Evolutionary conservation across 805 yeast genomes (phyloP).

Genomic region (Zygosaccharomyces bisporus): DNA sequence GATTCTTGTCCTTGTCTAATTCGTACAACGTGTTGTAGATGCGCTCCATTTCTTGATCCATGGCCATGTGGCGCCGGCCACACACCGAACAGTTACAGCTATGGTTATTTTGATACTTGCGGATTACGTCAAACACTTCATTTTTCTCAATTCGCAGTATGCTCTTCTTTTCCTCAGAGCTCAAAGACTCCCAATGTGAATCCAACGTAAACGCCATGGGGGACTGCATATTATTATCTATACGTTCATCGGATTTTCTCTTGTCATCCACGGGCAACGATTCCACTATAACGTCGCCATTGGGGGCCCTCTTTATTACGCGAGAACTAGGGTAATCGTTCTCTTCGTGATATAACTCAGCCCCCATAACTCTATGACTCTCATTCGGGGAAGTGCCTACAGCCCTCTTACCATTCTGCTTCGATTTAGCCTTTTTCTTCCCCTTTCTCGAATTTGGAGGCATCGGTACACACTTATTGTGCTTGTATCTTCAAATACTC

Average conservation of each 20-base stretch:
- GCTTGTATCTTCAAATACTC: not conserved
- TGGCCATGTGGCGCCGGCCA: slow-evolving; percentile 64
- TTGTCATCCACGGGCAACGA: slow-evolving; percentile 23
- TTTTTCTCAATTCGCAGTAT: slow-evolving; percentile 65
- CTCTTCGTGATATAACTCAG: slow-evolving; percentile 50
- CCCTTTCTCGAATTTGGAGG: slow-evolving; percentile 29
- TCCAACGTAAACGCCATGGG: slow-evolving; percentile 30
- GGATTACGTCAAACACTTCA: slow-evolving; percentile 61
- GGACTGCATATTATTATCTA: slow-evolving; percentile 12
- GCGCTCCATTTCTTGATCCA: slow-evolving; percentile 72
- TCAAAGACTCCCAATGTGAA: slow-evolving; percentile 60
- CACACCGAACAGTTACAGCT: slow-evolving; percentile 73
- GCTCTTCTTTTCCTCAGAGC: slow-evolving; percentile 54
- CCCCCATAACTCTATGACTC: slow-evolving; percentile 29
- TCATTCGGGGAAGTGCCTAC: not conserved
- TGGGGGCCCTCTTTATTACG: slow-evolving; percentile 63
- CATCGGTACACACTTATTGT: slow-evolving; percentile 16
- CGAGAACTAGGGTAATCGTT: slow-evolving; percentile 70
- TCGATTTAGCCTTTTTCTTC: slow-evolving; percentile 29
- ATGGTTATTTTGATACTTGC: slow-evolving; percentile 48
- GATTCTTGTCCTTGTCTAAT: slow-evolving; percentile 39
- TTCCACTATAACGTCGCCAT: slow-evolving; percentile 76
- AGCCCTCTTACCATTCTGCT: slow-evolving; percentile 18
- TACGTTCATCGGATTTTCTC: slow-evolving; percentile 2
- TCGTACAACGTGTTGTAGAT: slow-evolving; percentile 67